Base-by-base conservation (phyloP, 2,329 filamentous ascomycete species). In the Fusarium sp. region DNA sequence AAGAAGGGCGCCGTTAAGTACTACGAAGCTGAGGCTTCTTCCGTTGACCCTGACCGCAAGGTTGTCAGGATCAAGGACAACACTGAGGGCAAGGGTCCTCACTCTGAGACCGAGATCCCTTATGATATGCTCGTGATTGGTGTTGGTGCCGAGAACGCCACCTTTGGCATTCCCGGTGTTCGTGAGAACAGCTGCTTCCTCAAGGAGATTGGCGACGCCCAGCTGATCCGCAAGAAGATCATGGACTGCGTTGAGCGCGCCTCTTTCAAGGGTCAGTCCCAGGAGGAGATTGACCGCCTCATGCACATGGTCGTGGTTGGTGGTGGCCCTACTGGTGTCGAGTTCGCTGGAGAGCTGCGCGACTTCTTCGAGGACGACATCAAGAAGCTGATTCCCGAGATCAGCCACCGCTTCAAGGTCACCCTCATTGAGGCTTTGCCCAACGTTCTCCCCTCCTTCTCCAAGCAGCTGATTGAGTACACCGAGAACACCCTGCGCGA, bases 231-330 rank as follows among this genome's bases (percentile, higher is more conserved):
- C 82, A 98, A 96, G 89, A 95, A 95, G 85, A 98, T 99, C 85
- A 99, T 99, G 97, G 97, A 99, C 87, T 99, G 97, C 84, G 95
- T 98, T 78, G 97, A 99, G 87, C 98, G 96, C 39, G 97, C 97
- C 62, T 96, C 95, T 72, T 98, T 99, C 92, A 98, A 98, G 90
- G 96, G 95, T 82, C 97, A 99, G 87, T 88, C 90, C 41, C 87
- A 90, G 18, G 94, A 97, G 76, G 97, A 99, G 86, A 88, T 97
- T 82, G 93, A 97, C 87, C 95, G 97, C 77, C 91, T 99, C 79
- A 90, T 99, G 83, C 96, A 98, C 89, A 98, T 98, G 95, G 97
- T 99, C 65, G 96, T 95, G 54, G 94, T 95, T 62, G 93, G 96
- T 78, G 96, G 96, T 86, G 96, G 96, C 69, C 96, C 96, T 45